Evolutionary conservation across 345 rosid species (phyloP), one percentile per base, ranked within the genome.

Genomic region (Cardamine chenopodiifolia): DNA sequence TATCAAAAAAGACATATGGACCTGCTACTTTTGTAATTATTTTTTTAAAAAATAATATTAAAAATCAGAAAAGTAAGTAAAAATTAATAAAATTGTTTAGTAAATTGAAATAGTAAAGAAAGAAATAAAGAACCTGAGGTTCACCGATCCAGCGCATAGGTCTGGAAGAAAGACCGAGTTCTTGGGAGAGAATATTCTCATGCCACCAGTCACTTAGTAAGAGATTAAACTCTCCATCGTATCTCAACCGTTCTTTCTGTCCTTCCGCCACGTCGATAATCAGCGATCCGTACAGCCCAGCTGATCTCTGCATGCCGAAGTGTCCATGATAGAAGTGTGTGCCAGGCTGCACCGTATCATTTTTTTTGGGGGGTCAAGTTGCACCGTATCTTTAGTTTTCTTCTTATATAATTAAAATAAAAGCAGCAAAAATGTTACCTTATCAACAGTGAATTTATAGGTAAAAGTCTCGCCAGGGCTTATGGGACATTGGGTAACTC

Each of bases 161-260:
- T 7, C 28, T 78, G 12, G 94, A 82, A 72, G 90, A 87, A 53
- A 91, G 94, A 66, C 90, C 96, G 14, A 86, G 71, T 71, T 89
- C 90, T 81, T 93, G 98, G 6, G 82, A 81, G 18, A 79, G 86
- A 68, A 77, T 82, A 52, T 66, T 66, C 59, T 79, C 31, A 72
- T 91, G 98, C 92, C 96, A 89, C 96, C 97, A 93, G 39, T 93
- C 96, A 56, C 96, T 93, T 25, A 93, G 60, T 53, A 94, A 72
- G 1, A 91, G 53, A 66, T 79, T 77, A 48, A 85, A 78, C 71
- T 89, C 94, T 2, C 84, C 88, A 56, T 91, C 95, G 40, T 91
- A 91, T 11, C 81, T 87, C 66, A 94, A 83, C 1, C 87, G 82
- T 48, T 89, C 98, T 32, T 22, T 81, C 75, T 84, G 49, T 50